Percentiles rank a stretch among this genome's conserved stretches.
Conservation (phyloP, 495 filamentous ascomycete species). For the Trichoderma orchidacearum region DNA sequence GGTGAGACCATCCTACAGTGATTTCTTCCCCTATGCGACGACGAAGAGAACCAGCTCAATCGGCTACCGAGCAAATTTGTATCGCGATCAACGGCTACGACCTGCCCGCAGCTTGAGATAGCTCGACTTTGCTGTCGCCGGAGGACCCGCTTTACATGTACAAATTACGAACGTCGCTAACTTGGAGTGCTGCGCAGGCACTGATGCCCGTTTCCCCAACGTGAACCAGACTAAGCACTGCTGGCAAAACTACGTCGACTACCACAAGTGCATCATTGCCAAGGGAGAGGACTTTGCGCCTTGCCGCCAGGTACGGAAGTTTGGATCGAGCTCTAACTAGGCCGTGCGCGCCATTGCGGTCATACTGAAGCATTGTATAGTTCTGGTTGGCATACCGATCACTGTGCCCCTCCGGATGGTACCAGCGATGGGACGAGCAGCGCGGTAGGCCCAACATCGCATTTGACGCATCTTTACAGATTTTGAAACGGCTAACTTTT, state of each 20-base stretch:
- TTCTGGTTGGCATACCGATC: constrained; percentile 94
- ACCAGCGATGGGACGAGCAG: constrained; percentile 92
- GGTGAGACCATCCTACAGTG: constrained; percentile 27
- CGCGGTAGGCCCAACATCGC: constrained; percentile 70
- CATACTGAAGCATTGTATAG: constrained; percentile 26
- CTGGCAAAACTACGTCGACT: constrained; percentile 99
- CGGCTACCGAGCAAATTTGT: background rate
- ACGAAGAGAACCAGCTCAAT: constrained; percentile 1
- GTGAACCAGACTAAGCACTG: constrained; percentile 86
- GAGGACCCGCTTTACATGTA: background rate
- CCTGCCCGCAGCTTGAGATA: background rate
- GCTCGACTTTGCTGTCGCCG: background rate
- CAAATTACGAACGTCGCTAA: constrained; percentile 9
- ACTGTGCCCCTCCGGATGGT: constrained; percentile 92
- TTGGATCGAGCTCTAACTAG: background rate
- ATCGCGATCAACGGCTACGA: background rate
- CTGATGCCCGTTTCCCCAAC: constrained; percentile 96
- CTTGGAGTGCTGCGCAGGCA: constrained; percentile 5
- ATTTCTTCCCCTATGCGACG: constrained; percentile 3
- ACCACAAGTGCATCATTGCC: constrained; percentile 96
- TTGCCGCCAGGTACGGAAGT: constrained; percentile 70
- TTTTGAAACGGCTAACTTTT: constrained; percentile 8
- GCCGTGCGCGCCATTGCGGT: background rate
- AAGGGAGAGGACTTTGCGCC: constrained; percentile 99
- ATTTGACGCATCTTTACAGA: background rate